phyloP scores from a whole-genome alignment of 1,139 yeast species.

The Diutina catenulata region DNA sequence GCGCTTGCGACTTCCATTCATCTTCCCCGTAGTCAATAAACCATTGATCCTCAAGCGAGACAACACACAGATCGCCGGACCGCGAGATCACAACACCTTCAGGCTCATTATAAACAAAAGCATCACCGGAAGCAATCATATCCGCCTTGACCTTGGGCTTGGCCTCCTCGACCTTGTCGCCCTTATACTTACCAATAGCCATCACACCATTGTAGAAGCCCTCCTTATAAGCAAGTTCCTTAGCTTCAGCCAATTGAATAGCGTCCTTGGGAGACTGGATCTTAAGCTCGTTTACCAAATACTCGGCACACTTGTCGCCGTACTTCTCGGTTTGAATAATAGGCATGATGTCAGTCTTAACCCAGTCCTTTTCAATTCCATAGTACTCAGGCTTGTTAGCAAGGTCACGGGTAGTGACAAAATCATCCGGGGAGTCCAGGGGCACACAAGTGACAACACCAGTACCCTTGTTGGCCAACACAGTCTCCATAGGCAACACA shows the following conservation, averaged over 20 bases:
- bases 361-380: conserved; percentile 82
- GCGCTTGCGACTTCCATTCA: conserved; percentile 75
- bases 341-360: conserved; percentile 57
- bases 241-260: conserved; percentile 79
- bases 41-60: conserved; percentile 98
- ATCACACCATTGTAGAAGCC: conserved; percentile 87
- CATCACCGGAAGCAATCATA: conserved; percentile 63
- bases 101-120: conserved; percentile 90
- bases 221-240: conserved; percentile 92
- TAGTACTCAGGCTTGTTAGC: conserved; percentile 87
- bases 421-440: conserved; percentile 97
- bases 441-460: conserved; percentile 99
- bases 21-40: conserved; percentile 96
- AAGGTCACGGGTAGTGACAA: conserved; percentile 71
- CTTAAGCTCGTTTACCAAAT: conserved; percentile 73
- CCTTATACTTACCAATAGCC: conserved; percentile 72
- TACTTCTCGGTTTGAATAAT: conserved; percentile 72
- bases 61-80: conserved; percentile 95
- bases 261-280: conserved; percentile 92
- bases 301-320: conserved; percentile 85
- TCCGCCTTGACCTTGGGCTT: conserved; percentile 81
- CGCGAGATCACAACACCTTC: conserved; percentile 84
- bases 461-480: conserved; percentile 90
- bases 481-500: conserved; percentile 96
- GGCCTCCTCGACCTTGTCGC: conserved; percentile 84